phyloP scores from a whole-genome alignment of 805 yeast genomes.

The Cyberlindnera samutprakarnensis region DNA sequence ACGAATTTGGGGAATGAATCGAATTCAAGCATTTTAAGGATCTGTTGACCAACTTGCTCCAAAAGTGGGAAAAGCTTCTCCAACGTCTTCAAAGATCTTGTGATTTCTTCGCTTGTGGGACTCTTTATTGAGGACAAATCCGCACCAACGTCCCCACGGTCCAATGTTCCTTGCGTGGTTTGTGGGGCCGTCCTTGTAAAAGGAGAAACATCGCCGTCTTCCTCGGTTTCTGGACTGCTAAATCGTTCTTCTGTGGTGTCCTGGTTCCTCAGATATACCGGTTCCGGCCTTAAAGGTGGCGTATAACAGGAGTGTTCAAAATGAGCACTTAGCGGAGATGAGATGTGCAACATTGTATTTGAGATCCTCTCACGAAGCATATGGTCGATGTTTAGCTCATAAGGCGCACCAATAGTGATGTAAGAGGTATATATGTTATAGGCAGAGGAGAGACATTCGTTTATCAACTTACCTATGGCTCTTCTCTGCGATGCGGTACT shows the following conservation, averaged over 20 bases:
- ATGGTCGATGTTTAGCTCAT: constrained; percentile 62
- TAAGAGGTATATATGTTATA: constrained; percentile 61
- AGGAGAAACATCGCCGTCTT: neutral
- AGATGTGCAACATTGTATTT: constrained; percentile 30
- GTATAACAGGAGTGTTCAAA: constrained; percentile 6
- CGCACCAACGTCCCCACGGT: constrained; percentile 9
- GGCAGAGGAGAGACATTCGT: constrained; percentile 51
- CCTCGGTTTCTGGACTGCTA: neutral
- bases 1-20: constrained; percentile 73
- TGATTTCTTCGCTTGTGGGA: constrained; percentile 28
- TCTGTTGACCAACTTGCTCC: constrained; percentile 39
- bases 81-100: constrained; percentile 29
- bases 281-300: constrained; percentile 2
- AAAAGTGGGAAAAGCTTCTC: constrained; percentile 35
- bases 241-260: neutral
- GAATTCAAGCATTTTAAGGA: constrained; percentile 54
- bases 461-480: constrained; percentile 36
- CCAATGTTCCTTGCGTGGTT: neutral
- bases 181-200: neutral
- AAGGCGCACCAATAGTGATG: constrained; percentile 59
- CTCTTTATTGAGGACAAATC: constrained; percentile 14
- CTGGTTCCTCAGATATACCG: neutral
- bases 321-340: constrained; percentile 24
- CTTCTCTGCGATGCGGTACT: constrained; percentile 9
- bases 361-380: constrained; percentile 37